phyloP scores from a whole-genome alignment of 2,329 filamentous ascomycete species.

The Monilinia fructigena region DNA sequence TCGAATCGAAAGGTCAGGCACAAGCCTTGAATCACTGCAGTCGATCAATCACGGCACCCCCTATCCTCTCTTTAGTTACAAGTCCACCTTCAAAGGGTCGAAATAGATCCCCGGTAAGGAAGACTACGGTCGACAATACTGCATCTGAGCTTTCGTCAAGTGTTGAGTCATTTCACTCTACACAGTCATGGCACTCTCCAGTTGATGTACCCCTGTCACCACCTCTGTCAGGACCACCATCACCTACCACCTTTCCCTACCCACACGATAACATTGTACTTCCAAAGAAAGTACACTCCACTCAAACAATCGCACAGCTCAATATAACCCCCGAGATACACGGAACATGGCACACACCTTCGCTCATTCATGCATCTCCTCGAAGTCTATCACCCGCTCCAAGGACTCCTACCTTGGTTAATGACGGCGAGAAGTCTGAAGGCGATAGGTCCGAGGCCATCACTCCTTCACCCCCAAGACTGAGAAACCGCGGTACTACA shows the following conservation, averaged over 20 bases:
- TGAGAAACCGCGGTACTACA: constrained; percentile 56
- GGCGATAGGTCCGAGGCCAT: constrained; percentile 41
- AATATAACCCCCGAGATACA: constrained; percentile 35
- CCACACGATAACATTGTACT: constrained; percentile 45
- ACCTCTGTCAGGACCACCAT: constrained; percentile 46
- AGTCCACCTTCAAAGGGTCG: constrained; percentile 45
- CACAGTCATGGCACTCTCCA: constrained; percentile 53
- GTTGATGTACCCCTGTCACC: constrained; percentile 45
- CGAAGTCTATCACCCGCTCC: constrained; percentile 35
- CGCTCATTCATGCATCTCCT: constrained; percentile 23
- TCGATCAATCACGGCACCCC: constrained; percentile 43
- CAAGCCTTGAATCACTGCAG: constrained; percentile 38
- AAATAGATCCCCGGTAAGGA: constrained; percentile 30
- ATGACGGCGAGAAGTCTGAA: constrained; percentile 45
- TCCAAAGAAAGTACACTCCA: constrained; percentile 39
- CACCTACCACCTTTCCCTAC: constrained; percentile 43
- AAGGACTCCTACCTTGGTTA: constrained; percentile 47
- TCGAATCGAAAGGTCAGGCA: constrained; percentile 37
- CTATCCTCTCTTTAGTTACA: constrained; percentile 46
- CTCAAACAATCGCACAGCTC: constrained; percentile 41
- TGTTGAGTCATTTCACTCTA: constrained; percentile 55
- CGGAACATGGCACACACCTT: constrained; percentile 31
- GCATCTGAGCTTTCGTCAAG: constrained; percentile 46
- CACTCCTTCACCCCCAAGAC: constrained; percentile 35
- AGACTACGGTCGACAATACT: constrained; percentile 33